Percentiles rank a stretch among this genome's conserved stretches.
Conservation (phyloP, 495 filamentous ascomycete species). For the Aspergillus taichungensis region DNA sequence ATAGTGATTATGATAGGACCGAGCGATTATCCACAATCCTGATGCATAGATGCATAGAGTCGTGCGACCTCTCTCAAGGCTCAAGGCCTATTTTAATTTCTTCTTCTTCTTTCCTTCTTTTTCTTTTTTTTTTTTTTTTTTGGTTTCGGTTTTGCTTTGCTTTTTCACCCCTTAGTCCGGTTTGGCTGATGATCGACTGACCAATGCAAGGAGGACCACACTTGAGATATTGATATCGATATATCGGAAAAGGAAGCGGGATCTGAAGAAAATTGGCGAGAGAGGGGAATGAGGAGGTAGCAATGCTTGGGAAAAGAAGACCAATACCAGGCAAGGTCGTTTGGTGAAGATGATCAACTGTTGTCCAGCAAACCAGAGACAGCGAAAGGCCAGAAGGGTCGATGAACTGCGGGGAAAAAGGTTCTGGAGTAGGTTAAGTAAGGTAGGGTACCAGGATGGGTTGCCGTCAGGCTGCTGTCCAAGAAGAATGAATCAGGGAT, state of each 20-base stretch:
- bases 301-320: not conserved
- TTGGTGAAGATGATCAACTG: constrained; percentile 1
- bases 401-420: constrained; percentile 7
- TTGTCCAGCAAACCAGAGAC: constrained; percentile 1
- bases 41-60: constrained; percentile 7
- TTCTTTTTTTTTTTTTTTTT: constrained; percentile 5
- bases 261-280: not conserved
- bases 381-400: constrained; percentile 10
- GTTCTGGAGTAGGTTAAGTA: too few relatives aligned
- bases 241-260: not conserved
- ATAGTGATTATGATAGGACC: not conserved
- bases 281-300: not conserved
- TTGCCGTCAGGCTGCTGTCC: too few relatives aligned
- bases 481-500: too few relatives aligned
- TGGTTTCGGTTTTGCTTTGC: constrained; percentile 3
- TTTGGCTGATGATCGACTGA: constrained; percentile 14
- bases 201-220: constrained; percentile 11
- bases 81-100: not conserved
- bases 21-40: constrained; percentile 9
- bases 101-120: not conserved
- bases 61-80: constrained; percentile 10
- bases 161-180: too few relatives aligned
- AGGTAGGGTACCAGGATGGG: too few relatives aligned
- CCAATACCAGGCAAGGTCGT: not conserved
- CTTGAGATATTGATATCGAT: not conserved